Conservation (phyloP, 805 yeast genomes). For the Ogataea pignaliae region DNA sequence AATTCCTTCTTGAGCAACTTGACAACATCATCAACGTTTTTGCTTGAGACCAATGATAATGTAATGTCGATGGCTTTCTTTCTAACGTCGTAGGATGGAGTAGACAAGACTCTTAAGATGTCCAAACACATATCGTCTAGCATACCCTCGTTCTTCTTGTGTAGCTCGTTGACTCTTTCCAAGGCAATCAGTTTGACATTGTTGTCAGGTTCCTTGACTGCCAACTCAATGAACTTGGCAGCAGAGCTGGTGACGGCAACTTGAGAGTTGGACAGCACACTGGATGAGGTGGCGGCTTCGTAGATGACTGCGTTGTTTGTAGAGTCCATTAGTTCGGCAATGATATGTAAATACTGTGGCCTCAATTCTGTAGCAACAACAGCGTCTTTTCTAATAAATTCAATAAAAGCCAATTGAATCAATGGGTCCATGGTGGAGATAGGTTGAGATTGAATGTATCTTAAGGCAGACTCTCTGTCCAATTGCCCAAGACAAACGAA, state of each 20-base stretch:
- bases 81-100: conserved; percentile 90
- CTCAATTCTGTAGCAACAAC: conserved; percentile 56
- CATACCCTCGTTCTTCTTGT: conserved; percentile 71
- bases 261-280: conserved; percentile 53
- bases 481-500: conserved; percentile 81
- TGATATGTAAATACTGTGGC: conserved; percentile 64
- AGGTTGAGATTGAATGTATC: conserved; percentile 68
- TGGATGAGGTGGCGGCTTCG: conserved; percentile 85
- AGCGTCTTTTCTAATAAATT: conserved; percentile 85
- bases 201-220: conserved; percentile 90
- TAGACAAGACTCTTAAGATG: conserved; percentile 75
- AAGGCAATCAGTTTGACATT: conserved; percentile 90
- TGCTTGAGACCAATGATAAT: conserved; percentile 71
- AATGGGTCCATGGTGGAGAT: conserved; percentile 72
- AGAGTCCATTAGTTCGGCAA: conserved; percentile 69
- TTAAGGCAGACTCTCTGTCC: conserved; percentile 80
- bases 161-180: conserved; percentile 76
- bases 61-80: conserved; percentile 81
- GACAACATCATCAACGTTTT: conserved; percentile 92
- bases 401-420: conserved; percentile 84
- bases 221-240: conserved; percentile 78
- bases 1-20: conserved; percentile 90
- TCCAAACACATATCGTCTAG: conserved; percentile 83
- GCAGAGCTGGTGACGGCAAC: conserved; percentile 75
- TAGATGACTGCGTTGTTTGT: conserved; percentile 72